phyloP scores from a whole-genome alignment of 1,284 basidiomycete genomes.

The Meira miltonrushii region DNA sequence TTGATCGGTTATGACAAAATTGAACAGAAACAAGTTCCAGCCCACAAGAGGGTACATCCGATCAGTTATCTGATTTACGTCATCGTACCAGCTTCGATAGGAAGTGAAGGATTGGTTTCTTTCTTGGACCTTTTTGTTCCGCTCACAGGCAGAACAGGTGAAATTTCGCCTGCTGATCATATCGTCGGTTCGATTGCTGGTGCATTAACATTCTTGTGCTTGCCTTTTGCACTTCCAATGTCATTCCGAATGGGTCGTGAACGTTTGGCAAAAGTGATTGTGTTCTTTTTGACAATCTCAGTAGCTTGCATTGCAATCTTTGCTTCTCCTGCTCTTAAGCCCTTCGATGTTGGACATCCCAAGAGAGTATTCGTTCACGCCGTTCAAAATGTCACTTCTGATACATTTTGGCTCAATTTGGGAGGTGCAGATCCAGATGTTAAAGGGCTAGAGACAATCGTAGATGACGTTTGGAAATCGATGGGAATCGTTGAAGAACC shows the following conservation, averaged over 20 bases:
- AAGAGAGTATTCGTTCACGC: conserved; percentile 80
- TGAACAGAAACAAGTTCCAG: conserved; percentile 28
- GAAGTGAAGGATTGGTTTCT: conserved; percentile 60
- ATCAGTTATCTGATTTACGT: conserved; percentile 32
- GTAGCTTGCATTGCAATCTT: conserved; percentile 60
- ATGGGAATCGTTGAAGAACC: conserved; percentile 57
- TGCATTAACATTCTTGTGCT: conserved; percentile 60
- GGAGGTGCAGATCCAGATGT: conserved; percentile 79
- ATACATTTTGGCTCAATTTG: conserved; percentile 73
- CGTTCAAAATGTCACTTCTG: conserved; percentile 69
- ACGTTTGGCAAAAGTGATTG: conserved; percentile 55
- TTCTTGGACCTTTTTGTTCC: conserved; percentile 71
- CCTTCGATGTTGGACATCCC: conserved; percentile 81
- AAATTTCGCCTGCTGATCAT: conserved; percentile 64
- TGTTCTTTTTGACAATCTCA: conserved; percentile 58
- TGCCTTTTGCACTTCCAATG: conserved; percentile 63
- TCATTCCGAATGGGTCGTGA: conserved; percentile 64
- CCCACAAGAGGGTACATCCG: conserved; percentile 36
- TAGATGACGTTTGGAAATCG: conserved; percentile 61
- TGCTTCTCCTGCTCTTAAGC: conserved; percentile 58
- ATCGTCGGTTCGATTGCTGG: conserved; percentile 68
- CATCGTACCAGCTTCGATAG: conserved; percentile 63
- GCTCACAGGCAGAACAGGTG: conserved; percentile 61
- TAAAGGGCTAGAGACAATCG: conserved; percentile 56
- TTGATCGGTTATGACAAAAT: conserved; percentile 35